Evolutionary conservation across 2,329 filamentous ascomycete species (phyloP), one percentile per base, ranked within the genome.

Genomic region (Aspergillus terreus): DNA sequence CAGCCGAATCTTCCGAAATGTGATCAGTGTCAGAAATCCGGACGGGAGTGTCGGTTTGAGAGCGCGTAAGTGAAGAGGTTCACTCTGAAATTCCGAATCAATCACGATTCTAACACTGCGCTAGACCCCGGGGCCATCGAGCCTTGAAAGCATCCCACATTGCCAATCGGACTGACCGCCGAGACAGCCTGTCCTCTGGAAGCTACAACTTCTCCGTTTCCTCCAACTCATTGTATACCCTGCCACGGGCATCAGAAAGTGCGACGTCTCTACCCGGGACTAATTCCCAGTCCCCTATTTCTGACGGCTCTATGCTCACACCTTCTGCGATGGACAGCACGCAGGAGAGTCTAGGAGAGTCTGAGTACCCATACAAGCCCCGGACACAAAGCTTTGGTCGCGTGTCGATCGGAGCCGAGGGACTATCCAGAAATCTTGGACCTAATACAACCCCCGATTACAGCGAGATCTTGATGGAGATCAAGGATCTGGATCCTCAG

Each of bases 11-110:
- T 84, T 58, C 88, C 88, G 36, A 90, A 90, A 60, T 96, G 92
- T 63, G 82, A 92, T 49, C 91, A 96, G 72, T 96, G 92, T 69
- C 87, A 94, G 67, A 96, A 95, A 74, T 92, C 92, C 65, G 90
- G 91, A 50, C 82, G 90, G 44, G 78, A 87, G 15, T 96, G 92
- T 81, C 86, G 86, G 71, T 91, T 90, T 65, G 88, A 90, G 72
- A 89, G 88, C 72, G 88, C 88, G 88, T 92, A 76, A 83, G 86
- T 85, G 36, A 17, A 14, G 15, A 25, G 44, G 7, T 27, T 32
- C 4, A 14, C 7, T n/a, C 12, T 41, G 21, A 43, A 33, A 17
- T 17, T 17, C 17, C 2, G 19, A 43, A 33, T 42, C 15, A n/a
- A n/a, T 19, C 11, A n/a, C 15, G 11, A 1, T n/a, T 32, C 25